Percentiles rank a stretch among this genome's conserved stretches.
These are phyloP conservation scores for Naegleria lovaniensis DNA, from an alignment of 208 protist genomes.

Conservation along the genomic window DNA sequence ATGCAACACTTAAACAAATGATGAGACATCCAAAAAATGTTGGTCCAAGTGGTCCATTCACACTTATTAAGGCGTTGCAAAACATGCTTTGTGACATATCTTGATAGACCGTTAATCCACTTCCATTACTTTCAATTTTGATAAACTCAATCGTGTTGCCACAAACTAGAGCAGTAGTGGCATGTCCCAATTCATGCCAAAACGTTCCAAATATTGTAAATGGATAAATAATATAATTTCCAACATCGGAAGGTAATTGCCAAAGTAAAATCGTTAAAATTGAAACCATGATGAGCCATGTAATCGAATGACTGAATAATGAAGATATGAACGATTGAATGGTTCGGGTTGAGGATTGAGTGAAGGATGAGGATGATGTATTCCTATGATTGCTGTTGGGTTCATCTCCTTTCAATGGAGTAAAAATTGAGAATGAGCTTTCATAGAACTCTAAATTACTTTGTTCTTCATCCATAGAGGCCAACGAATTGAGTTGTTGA, in stretches of 20 bases:
- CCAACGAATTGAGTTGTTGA: too few relatives aligned
- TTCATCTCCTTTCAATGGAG: background rate
- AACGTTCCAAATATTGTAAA: constrained; percentile 19
- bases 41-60: background rate
- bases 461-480: too few relatives aligned
- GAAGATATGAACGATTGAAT: background rate
- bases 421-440: background rate
- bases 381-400: background rate
- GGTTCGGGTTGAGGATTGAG: background rate
- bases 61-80: background rate
- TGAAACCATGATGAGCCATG: background rate
- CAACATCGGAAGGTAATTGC: background rate
- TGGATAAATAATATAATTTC: background rate
- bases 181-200: constrained; percentile 14
- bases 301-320: background rate
- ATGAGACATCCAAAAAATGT: background rate
- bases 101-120: background rate
- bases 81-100: background rate
- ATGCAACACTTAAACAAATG: background rate
- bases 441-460: background rate
- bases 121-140: background rate
- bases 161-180: background rate
- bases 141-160: background rate
- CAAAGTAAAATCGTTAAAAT: background rate
- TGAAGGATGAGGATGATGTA: background rate